Conservation (phyloP, 2,329 filamentous ascomycete species). For the Ceratocystis eucalypticola region DNA sequence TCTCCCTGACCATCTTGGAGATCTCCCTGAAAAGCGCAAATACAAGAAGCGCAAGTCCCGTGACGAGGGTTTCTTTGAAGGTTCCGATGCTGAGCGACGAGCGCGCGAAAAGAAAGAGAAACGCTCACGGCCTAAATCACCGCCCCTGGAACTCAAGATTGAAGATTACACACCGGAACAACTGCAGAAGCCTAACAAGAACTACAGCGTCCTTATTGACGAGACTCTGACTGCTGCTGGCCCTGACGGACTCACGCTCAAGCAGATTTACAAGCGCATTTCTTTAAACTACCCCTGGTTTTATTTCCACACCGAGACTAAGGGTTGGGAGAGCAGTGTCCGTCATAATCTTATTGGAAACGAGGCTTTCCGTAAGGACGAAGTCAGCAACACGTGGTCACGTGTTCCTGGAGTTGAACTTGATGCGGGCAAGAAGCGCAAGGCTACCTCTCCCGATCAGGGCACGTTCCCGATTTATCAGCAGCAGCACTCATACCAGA, state of each 20-base stretch:
- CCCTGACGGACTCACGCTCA: constrained; percentile 41
- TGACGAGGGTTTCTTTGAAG: constrained; percentile 36
- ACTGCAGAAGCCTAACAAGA: constrained; percentile 48
- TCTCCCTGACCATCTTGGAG: constrained; percentile 40
- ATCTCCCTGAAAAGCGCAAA: constrained; percentile 48
- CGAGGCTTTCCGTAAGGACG: constrained; percentile 46
- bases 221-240: constrained; percentile 43
- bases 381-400: constrained; percentile 42
- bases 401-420: constrained; percentile 45
- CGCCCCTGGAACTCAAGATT: constrained; percentile 41
- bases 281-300: constrained; percentile 46
- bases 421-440: constrained; percentile 48
- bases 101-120: constrained; percentile 47
- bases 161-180: constrained; percentile 45
- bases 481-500: constrained; percentile 20
- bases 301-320: constrained; percentile 46
- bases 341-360: constrained; percentile 50
- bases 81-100: constrained; percentile 42
- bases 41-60: constrained; percentile 50
- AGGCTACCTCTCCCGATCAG: constrained; percentile 38
- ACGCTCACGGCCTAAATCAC: constrained; percentile 41
- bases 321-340: constrained; percentile 54
- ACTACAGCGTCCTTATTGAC: constrained; percentile 47
- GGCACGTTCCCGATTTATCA: constrained; percentile 26
- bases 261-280: constrained; percentile 51